Base-by-base conservation (phyloP, 306 rosid genomes). In the Vigna angularis region DNA sequence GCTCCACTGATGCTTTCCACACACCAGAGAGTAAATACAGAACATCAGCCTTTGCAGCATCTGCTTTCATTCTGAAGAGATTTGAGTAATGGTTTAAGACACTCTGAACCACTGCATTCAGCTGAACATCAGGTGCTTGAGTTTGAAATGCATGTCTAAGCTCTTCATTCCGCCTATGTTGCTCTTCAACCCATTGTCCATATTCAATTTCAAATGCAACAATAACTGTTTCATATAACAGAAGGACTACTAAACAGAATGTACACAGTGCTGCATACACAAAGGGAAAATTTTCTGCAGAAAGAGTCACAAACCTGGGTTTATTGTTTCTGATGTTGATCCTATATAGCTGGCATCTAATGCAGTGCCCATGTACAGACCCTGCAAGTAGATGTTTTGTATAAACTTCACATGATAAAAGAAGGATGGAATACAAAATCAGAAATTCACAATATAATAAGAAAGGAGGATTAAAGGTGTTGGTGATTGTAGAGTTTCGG, bases 181-280 rank as follows among this genome's bases (percentile, higher is more conserved):
- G 97, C 88, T 88, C 96, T 49, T 89, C 91, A 48, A 96, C 92
- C 99, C 99, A 96, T 42, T 88, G 87, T 51, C 83, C 89, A 42
- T 93, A 96, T 74, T 96, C 91, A 69, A 87, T 84, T 86, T 96
- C 99, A 82, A 96, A 96, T 12, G 86, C 80, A 8, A 88, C 81
- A 61, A 92, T 87, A 75, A 90, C 98, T 94, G 88, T 57, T 74
- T 48, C 75, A 77, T 14, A 49, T 4, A 57, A 72, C 66, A 57
- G 55, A 50, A 55, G 70, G 55, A 36, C 32, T 68, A 13, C 67
- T 71, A 47, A 61, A 56, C 76, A 68, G 38, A 73, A 44, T 63
- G 51, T 36, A 69, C 51, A 18, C 66, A 68, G 26, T 76, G 76
- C 56, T 74, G 51, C 61, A 30, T 32, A 30, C 56, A 30, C 22